These are phyloP conservation scores for Aspergillus latus DNA, from an alignment of 2,329 filamentous ascomycete species.

Conservation along the genomic window DNA sequence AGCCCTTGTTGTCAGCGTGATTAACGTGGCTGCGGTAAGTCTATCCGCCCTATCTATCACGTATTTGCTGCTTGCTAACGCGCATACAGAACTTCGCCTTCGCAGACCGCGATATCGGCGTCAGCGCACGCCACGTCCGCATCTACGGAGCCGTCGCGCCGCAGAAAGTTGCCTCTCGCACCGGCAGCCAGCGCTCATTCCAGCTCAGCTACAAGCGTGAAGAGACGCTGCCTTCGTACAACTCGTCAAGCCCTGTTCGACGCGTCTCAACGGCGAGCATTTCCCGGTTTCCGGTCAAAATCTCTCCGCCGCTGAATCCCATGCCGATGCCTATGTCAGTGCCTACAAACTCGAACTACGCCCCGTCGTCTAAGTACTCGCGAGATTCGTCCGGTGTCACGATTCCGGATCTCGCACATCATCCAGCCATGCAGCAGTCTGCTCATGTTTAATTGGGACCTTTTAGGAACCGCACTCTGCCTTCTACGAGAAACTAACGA, in stretches of 20 bases:
- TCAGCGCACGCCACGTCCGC: constrained; percentile 80
- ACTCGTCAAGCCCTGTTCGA: constrained; percentile 35
- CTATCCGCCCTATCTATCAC: constrained; percentile 13
- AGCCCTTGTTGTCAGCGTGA: constrained; percentile 61
- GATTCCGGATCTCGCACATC: constrained; percentile 57
- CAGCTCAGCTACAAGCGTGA: constrained; percentile 42
- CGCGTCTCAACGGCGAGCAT: constrained; percentile 38
- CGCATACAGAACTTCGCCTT: constrained; percentile 65
- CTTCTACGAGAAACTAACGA: not conserved
- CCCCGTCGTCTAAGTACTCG: constrained; percentile 43
- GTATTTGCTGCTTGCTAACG: constrained; percentile 19
- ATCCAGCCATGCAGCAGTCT: constrained; percentile 48
- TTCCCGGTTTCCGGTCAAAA: constrained; percentile 49
- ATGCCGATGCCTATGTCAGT: constrained; percentile 14
- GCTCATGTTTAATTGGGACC: constrained; percentile 21
- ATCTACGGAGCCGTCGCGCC: constrained; percentile 69
- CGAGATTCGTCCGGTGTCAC: constrained; percentile 42
- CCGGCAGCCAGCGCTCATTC: constrained; percentile 42
- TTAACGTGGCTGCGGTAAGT: constrained; percentile 64
- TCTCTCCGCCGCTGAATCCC: constrained; percentile 56
- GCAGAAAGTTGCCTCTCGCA: constrained; percentile 46
- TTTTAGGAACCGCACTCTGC: not conserved
- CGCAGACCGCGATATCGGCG: constrained; percentile 64
- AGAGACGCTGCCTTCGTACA: constrained; percentile 43
- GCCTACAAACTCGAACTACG: constrained; percentile 23